These are phyloP conservation scores for Hygrophila difformis DNA, from an alignment of 257 asterid genomes.

Conservation along the genomic window DNA sequence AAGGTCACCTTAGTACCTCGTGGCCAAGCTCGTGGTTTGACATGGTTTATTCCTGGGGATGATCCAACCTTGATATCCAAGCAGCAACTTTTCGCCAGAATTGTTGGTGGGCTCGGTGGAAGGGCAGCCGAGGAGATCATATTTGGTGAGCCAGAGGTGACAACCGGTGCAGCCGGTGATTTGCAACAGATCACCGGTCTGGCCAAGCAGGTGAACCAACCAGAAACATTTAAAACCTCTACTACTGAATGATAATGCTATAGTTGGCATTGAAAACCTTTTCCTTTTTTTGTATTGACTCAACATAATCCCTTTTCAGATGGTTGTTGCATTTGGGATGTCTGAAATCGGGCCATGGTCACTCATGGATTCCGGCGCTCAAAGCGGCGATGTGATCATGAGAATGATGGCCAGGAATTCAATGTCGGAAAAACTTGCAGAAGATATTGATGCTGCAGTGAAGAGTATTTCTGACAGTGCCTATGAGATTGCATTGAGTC, in stretches of 20 bases:
- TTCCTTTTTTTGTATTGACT: too few relatives aligned
- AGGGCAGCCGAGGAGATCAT: slow-evolving; percentile 97
- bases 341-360: slow-evolving; percentile 97
- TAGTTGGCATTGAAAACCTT: too few relatives aligned
- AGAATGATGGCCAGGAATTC: slow-evolving; percentile 98
- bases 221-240: too few relatives aligned
- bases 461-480: slow-evolving; percentile 75
- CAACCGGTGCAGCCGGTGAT: slow-evolving; percentile 97
- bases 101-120: slow-evolving; percentile 98
- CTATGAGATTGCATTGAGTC: slow-evolving; percentile 70
- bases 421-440: slow-evolving; percentile 93
- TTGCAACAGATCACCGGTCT: slow-evolving; percentile 89
- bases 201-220: slow-evolving; percentile 80
- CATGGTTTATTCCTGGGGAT: slow-evolving; percentile 97
- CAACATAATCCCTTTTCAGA: slow-evolving; percentile 25
- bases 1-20: slow-evolving; percentile 93
- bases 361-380: slow-evolving; percentile 66
- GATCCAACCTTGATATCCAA: slow-evolving; percentile 97
- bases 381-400: slow-evolving; percentile 83
- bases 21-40: slow-evolving; percentile 96
- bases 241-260: too few relatives aligned
- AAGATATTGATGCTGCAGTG: slow-evolving; percentile 84
- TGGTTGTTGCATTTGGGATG: slow-evolving; percentile 96
- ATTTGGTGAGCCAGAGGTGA: slow-evolving; percentile 96
- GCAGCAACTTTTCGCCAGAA: slow-evolving; percentile 91